A percentile compares a stretch with the other conserved stretches of the same genome.
These are phyloP conservation scores for Nicotiana knightiana DNA, from an alignment of 257 asterid genomes.

Conservation along the genomic window DNA sequence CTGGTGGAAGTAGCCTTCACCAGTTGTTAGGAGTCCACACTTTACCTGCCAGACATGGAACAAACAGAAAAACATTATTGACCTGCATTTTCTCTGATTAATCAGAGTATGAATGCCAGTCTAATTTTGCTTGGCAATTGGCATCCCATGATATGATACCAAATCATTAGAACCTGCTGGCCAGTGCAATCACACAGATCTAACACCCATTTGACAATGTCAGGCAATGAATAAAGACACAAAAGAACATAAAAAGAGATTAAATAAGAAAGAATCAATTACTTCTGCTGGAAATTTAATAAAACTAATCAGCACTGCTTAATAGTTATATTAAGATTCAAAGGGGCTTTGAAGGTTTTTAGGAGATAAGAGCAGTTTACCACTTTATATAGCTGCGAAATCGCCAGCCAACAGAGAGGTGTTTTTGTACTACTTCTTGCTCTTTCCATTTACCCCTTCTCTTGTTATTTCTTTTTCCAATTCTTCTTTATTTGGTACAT, in stretches of 20 bases:
- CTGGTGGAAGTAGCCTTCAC: background rate
- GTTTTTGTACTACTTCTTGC: background rate
- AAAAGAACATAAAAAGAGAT: background rate
- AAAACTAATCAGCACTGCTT: background rate
- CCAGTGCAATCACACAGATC: background rate
- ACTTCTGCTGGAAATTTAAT: background rate
- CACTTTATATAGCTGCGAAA: background rate
- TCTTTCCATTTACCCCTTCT: background rate
- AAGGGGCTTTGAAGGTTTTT: background rate
- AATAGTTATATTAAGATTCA: background rate
- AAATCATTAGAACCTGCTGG: slow-evolving; percentile 9
- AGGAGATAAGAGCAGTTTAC: background rate
- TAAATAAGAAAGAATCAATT: background rate
- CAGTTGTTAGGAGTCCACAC: background rate
- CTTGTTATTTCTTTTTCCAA: background rate
- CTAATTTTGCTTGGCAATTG: background rate
- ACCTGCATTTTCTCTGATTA: slow-evolving; percentile 1
- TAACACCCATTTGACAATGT: too few species aligned
- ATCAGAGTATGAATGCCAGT: background rate
- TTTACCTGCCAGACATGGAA: background rate
- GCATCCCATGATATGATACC: background rate
- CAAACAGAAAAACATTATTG: background rate
- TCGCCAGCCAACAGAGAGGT: background rate
- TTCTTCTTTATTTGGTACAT: too few species aligned
- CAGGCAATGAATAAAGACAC: background rate